Conservation (phyloP, 2,329 filamentous ascomycete species). For the Neoscytalidium dimidiatum region DNA sequence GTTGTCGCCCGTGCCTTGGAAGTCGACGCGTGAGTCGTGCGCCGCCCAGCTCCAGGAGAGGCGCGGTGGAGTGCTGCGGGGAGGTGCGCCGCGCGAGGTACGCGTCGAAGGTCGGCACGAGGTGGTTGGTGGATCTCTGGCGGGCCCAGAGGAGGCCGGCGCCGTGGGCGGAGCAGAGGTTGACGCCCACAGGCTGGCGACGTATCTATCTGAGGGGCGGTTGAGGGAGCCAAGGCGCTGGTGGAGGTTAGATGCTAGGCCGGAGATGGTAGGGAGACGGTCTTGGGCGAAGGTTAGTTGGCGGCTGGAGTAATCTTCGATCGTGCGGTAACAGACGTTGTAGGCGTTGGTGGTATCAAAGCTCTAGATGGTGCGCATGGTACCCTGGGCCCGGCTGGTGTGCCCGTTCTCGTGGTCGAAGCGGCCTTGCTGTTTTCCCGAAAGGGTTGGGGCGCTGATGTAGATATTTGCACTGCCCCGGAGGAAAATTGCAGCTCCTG, state of each 20-base stretch:
- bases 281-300: neutral
- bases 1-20: neutral
- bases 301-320: neutral
- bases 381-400: neutral
- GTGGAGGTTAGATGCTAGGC: neutral
- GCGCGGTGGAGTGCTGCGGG: neutral
- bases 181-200: neutral
- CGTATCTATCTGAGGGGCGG: neutral
- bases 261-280: neutral
- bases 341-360: neutral
- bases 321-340: neutral
- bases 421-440: neutral
- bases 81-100: neutral
- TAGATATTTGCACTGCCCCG: neutral
- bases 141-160: neutral
- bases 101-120: neutral
- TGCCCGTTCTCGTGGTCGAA: neutral
- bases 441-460: neutral
- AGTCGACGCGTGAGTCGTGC: neutral
- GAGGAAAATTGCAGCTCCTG: neutral
- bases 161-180: neutral
- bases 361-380: neutral
- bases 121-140: neutral
- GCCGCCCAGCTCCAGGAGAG: neutral
- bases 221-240: neutral